Conservation (phyloP, 2,329 filamentous ascomycete species). For the Xylaria arbuscula region DNA sequence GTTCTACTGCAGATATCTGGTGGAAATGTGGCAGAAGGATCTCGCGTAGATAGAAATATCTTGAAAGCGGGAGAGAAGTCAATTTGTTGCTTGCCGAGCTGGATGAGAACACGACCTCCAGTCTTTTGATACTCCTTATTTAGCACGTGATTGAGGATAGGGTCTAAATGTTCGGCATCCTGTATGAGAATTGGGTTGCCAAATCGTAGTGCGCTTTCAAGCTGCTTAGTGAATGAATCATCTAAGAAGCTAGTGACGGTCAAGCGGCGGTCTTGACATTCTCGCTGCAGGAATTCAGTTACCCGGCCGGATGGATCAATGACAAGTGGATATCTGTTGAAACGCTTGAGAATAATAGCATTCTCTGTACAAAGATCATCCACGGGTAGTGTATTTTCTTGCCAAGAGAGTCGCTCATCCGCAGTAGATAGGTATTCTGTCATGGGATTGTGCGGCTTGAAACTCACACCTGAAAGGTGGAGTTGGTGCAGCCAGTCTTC, state of each 20-base stretch:
- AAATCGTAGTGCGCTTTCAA: slow-evolving; percentile 96
- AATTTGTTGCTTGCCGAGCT: slow-evolving; percentile 98
- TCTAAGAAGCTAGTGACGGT: slow-evolving; percentile 98
- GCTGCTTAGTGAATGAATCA: slow-evolving; percentile 96
- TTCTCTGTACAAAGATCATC: slow-evolving; percentile 99
- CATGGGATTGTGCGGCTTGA: slow-evolving; percentile 92
- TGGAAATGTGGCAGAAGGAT: slow-evolving; percentile 94
- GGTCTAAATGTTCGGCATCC: slow-evolving; percentile 96
- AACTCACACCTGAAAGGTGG: slow-evolving; percentile 89
- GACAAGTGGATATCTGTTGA: slow-evolving; percentile 98
- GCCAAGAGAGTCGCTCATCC: slow-evolving; percentile 94
- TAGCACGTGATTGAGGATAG: slow-evolving; percentile 96
- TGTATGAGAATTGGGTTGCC: slow-evolving; percentile 99
- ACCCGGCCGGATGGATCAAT: slow-evolving; percentile 96
- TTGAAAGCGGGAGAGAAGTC: slow-evolving; percentile 98
- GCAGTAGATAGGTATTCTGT: slow-evolving; percentile 97
- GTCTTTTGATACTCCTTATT: slow-evolving; percentile 99
- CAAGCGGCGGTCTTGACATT: slow-evolving; percentile 91
- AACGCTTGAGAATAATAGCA: slow-evolving; percentile 94
- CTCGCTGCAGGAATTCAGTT: slow-evolving; percentile 93
- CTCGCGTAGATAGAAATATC: slow-evolving; percentile 92
- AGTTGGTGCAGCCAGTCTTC: slow-evolving; percentile 98
- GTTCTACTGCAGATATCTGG: slow-evolving; percentile 98
- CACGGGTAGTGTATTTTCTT: slow-evolving; percentile 90
- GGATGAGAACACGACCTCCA: slow-evolving; percentile 95